A percentile compares a stretch with the other conserved stretches of the same genome.
phyloP scores from a whole-genome alignment of 352 stramenopile species.

The Ochromonadaceae sp. region DNA sequence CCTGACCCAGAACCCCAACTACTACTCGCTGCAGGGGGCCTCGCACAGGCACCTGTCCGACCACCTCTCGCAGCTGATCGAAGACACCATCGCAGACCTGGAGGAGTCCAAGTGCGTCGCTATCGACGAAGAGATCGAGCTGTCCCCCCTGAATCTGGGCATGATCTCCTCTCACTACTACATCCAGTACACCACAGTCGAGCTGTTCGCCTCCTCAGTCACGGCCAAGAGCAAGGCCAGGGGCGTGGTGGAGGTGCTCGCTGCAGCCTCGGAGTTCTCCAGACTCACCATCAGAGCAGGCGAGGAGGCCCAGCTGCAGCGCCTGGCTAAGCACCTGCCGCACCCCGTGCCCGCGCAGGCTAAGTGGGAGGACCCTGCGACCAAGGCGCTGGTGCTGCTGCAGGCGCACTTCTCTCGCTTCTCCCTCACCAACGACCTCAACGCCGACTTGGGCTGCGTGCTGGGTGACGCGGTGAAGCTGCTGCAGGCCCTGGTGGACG shows the following conservation, averaged over 20 bases:
- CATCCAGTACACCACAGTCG: slow-evolving; percentile 96
- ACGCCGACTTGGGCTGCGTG: slow-evolving; percentile 71
- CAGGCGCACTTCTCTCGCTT: slow-evolving; percentile 91
- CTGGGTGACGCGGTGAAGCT: slow-evolving; percentile 74
- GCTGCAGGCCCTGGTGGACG: slow-evolving; percentile 94
- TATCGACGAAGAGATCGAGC: slow-evolving; percentile 76
- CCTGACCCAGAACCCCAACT: slow-evolving; percentile 98
- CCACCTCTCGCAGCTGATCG: slow-evolving; percentile 95
- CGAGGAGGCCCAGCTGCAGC: slow-evolving; percentile 80
- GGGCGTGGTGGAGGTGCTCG: slow-evolving; percentile 85
- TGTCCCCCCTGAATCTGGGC: slow-evolving; percentile 90
- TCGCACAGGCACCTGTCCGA: slow-evolving; percentile 80
- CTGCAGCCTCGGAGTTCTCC: slow-evolving; percentile 67
- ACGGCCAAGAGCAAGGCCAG: slow-evolving; percentile 90
- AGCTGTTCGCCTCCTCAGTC: slow-evolving; percentile 92
- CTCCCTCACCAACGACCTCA: slow-evolving; percentile 71
- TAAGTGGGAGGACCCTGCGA: slow-evolving; percentile 73
- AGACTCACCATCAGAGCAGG: slow-evolving; percentile 28
- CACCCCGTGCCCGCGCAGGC: slow-evolving; percentile 54
- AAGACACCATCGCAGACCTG: slow-evolving; percentile 86
- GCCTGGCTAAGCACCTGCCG: slow-evolving; percentile 78
- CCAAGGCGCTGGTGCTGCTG: slow-evolving; percentile 90
- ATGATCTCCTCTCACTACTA: slow-evolving; percentile 99
- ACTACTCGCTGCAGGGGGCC: slow-evolving; percentile 91
- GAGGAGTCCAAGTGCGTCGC: slow-evolving; percentile 89